A percentile compares a stretch with the other conserved stretches of the same genome.
Conservation (phyloP, 176 grass and related monocot species). For the Bothriochloa decipiens region DNA sequence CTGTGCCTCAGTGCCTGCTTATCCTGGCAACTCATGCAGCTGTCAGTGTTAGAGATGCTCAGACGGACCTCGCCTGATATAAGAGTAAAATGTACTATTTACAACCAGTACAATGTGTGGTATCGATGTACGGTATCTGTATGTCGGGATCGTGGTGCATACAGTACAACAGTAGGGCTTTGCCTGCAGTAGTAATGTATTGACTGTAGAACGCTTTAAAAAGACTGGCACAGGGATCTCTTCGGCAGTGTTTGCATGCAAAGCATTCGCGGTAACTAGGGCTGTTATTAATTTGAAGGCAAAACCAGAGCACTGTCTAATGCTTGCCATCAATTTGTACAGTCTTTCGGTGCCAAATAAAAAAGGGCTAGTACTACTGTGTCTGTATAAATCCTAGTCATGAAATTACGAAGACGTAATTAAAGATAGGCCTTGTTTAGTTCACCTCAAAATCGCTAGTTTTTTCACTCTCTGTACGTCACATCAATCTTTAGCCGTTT, state of each 20-base stretch:
- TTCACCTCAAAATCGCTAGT: no score
- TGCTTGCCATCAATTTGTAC: not conserved
- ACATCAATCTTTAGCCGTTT: no score
- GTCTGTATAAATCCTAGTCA: not conserved
- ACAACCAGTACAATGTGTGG: not conserved
- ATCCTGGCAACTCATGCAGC: slow-evolving; percentile 26
- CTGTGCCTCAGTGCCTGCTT: slow-evolving; percentile 24
- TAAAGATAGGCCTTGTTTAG: not conserved
- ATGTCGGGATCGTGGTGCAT: not conserved
- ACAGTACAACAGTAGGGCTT: not conserved
- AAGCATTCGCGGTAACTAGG: not conserved
- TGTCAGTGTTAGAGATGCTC: not conserved
- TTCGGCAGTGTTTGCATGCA: not conserved
- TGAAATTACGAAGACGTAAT: no score
- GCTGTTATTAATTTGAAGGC: not conserved
- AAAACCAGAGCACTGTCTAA: not conserved
- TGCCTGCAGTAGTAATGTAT: not conserved
- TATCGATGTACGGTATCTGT: not conserved
- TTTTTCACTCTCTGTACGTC: no score
- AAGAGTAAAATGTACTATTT: slow-evolving; percentile 20
- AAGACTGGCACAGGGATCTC: not conserved
- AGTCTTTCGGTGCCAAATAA: not conserved
- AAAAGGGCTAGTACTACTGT: not conserved
- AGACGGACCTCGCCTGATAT: not conserved
- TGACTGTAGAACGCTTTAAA: not conserved